Base-by-base conservation (phyloP, 169 alveolate species). In the Plasmodium blacklocki region DNA sequence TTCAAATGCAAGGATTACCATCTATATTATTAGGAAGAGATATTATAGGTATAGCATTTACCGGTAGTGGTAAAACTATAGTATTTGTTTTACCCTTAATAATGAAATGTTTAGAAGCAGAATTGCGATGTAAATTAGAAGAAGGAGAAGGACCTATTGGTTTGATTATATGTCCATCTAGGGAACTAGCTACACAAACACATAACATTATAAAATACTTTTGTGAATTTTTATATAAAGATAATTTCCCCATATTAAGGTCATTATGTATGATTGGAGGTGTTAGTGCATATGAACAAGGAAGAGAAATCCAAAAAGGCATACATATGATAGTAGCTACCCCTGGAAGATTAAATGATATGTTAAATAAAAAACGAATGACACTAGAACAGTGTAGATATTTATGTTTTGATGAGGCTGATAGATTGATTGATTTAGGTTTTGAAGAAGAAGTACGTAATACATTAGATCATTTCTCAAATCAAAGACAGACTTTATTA, bases 331-430 rank as follows among this genome's bases (percentile, higher is more conserved):
- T 98, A n/a, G 98, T 98, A 21, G 99, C 99, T 23, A 98, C 99
- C 6, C 99, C 99, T 0, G 99, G 99, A 3, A 87, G 99, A 68
- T 88, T 98, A 50, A 98, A 97, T 29, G 99, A 98, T 76, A 94
- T 98, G 95, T 94, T 99, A 74, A 95, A 93, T 88, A 94, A 93
- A 90, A 94, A 95, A 73, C 95, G 96, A 58, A 94, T 98, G 88
- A 89, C 96, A 12, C 91, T 98, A 87, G 94, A 94, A 72, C 96
- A 96, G 70, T 97, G 98, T 89, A 93, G 94, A 76, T 97, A 93
- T 80, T 94, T 98, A 75, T 98, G 98, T 21, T 92, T 99, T 60
- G 99, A 99, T 93, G 99, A 99, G 92, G 99, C 99, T 4, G 99
- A 99, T 93, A 92, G 97, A 66, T 91, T 98, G 96, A 94, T 98